These are phyloP conservation scores for Diaporthe helianthi DNA, from an alignment of 2,329 filamentous ascomycete genomes.

Conservation along the genomic window DNA sequence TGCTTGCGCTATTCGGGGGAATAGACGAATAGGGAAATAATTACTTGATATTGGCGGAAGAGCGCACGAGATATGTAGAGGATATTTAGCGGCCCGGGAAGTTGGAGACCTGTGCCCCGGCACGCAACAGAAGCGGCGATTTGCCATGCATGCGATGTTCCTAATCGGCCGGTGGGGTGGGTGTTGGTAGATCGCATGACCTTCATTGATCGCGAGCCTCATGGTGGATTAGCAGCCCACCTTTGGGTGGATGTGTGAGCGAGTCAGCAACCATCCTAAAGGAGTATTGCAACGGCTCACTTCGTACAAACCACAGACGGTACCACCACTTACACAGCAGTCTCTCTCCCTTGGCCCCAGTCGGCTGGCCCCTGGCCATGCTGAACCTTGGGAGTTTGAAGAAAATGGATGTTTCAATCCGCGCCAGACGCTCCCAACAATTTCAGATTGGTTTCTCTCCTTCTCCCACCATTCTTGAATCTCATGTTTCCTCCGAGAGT, in stretches of 20 bases:
- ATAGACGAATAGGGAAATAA: slow-evolving; percentile 19
- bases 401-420: slow-evolving; percentile 3
- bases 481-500: background rate
- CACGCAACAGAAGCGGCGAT: background rate
- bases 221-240: background rate
- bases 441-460: background rate
- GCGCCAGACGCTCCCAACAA: background rate
- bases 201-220: slow-evolving; percentile 16
- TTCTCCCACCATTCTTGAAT: background rate
- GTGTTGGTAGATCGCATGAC: slow-evolving; percentile 17
- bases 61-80: background rate
- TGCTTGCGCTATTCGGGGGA: background rate
- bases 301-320: background rate
- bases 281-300: background rate
- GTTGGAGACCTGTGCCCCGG: background rate
- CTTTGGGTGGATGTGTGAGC: background rate
- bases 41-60: background rate
- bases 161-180: slow-evolving; percentile 20
- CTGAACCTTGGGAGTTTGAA: slow-evolving; percentile 5
- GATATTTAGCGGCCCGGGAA: background rate
- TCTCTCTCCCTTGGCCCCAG: slow-evolving; percentile 18
- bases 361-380: background rate
- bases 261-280: background rate
- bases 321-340: slow-evolving; percentile 11
- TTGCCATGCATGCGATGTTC: background rate